Conservation (phyloP, 371 early-diverging fungal genomes). For the Syncephalis fuscata region DNA sequence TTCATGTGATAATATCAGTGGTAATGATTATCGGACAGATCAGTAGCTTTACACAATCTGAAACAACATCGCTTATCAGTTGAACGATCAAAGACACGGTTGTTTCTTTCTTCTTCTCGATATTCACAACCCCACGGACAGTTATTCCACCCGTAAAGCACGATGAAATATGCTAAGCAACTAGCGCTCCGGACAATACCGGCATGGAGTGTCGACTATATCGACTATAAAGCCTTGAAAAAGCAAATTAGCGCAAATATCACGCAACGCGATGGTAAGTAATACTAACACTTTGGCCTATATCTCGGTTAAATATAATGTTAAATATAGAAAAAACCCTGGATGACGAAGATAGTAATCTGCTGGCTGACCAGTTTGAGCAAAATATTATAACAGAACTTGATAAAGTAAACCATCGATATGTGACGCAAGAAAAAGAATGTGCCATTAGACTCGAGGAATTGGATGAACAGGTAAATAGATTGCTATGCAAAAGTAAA, state of each 20-base stretch:
- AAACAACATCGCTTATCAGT: too few species aligned
- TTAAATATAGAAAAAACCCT: neutral
- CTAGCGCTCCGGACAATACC: slow-evolving; percentile 33
- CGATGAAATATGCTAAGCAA: slow-evolving; percentile 45
- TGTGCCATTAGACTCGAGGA: slow-evolving; percentile 12
- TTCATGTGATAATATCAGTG: too few species aligned
- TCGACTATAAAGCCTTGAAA: slow-evolving; percentile 35
- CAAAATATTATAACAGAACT: slow-evolving; percentile 19
- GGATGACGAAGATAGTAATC: slow-evolving; percentile 5
- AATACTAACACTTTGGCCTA: neutral
- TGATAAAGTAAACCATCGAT: slow-evolving; percentile 31
- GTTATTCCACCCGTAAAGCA: too few species aligned
- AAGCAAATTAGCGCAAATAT: slow-evolving; percentile 15
- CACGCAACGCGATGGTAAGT: slow-evolving; percentile 1
- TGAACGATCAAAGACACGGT: too few species aligned
- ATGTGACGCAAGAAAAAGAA: slow-evolving; percentile 20
- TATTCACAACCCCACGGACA: too few species aligned
- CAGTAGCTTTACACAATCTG: too few species aligned
- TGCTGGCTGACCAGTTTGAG: slow-evolving; percentile 14
- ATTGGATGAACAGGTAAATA: slow-evolving; percentile 14
- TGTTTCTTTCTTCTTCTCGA: too few species aligned
- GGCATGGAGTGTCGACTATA: slow-evolving; percentile 28
- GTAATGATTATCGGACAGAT: too few species aligned
- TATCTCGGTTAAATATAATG: neutral
- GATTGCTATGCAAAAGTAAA: neutral